Conservation (phyloP, 192 early-diverging fungal species). For the Linnemannia zychae region DNA sequence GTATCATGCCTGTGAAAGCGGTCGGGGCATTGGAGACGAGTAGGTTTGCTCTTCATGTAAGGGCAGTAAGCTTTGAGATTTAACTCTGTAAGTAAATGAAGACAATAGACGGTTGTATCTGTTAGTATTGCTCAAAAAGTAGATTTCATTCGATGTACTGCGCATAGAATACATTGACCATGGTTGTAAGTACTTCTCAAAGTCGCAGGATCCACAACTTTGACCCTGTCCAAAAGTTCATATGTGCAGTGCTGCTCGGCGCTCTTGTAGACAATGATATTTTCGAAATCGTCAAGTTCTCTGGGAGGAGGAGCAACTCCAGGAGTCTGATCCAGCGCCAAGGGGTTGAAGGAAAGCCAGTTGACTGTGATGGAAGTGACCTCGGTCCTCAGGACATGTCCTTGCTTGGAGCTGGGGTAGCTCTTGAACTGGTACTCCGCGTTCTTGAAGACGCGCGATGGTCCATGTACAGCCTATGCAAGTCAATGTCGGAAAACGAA, state of each 20-base stretch:
- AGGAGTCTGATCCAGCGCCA: slow-evolving; percentile 51
- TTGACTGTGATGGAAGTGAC: slow-evolving; percentile 42
- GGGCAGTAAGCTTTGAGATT: slow-evolving; percentile 37
- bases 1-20: slow-evolving; percentile 26
- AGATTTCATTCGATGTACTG: not conserved
- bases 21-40: slow-evolving; percentile 32
- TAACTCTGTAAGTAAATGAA: slow-evolving; percentile 12
- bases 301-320: slow-evolving; percentile 45
- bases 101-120: not conserved
- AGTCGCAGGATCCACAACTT: slow-evolving; percentile 28
- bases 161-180: not conserved
- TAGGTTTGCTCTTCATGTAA: slow-evolving; percentile 40
- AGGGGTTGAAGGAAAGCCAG: slow-evolving; percentile 50
- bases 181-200: slow-evolving; percentile 10
- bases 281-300: slow-evolving; percentile 52
- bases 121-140: not conserved
- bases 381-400: slow-evolving; percentile 36
- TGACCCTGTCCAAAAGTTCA: slow-evolving; percentile 47
- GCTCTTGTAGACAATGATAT: slow-evolving; percentile 51
- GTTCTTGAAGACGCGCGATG: slow-evolving; percentile 44
- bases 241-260: slow-evolving; percentile 50
- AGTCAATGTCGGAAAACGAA: not conserved
- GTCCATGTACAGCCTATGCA: slow-evolving; percentile 32
- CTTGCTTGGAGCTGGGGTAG: slow-evolving; percentile 29
- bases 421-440: slow-evolving; percentile 26